A percentile compares a stretch with the other conserved stretches of the same genome.
Evolutionary conservation across 345 rosid genomes (phyloP).

Genomic region (Eucalyptus shirleyi): DNA sequence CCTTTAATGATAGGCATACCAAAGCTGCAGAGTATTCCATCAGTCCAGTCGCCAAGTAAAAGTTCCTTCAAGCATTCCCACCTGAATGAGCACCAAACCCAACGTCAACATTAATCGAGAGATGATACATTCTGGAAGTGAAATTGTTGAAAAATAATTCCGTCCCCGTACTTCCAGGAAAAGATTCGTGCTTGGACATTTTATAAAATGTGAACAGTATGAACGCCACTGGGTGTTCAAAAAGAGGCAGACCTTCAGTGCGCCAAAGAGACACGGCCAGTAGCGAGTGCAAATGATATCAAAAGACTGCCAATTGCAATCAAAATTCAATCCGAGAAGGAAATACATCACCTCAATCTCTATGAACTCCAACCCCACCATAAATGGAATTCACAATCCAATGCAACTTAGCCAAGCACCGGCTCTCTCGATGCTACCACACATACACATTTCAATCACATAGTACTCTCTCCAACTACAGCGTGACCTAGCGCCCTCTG

Average conservation of each 20-base stretch:
- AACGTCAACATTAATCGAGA: neutral
- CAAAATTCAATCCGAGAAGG: neutral
- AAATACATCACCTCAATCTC: neutral
- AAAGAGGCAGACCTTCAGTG: neutral
- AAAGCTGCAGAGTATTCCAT: conserved; percentile 79
- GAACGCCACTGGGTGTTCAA: neutral
- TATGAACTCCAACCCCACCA: neutral
- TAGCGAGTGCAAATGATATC: neutral
- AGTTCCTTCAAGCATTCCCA: conserved; percentile 96
- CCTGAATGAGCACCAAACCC: conserved; percentile 16
- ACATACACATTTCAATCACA: neutral
- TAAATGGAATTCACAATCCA: neutral
- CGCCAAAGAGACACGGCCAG: neutral
- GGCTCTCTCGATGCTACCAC: neutral
- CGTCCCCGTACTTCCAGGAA: neutral
- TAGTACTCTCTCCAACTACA: neutral
- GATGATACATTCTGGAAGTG: neutral
- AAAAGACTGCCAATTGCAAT: neutral
- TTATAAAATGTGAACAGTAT: neutral
- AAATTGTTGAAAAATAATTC: neutral
- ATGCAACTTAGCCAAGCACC: neutral
- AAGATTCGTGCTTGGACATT: neutral
- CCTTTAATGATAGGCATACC: conserved; percentile 92
- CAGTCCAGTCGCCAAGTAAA: conserved; percentile 71
- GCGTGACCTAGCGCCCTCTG: fast-evolving